A percentile compares a stretch with the other conserved stretches of the same genome.
Conservation (phyloP, 129 eudicot genomes). For the Dittrichia graveolens region DNA sequence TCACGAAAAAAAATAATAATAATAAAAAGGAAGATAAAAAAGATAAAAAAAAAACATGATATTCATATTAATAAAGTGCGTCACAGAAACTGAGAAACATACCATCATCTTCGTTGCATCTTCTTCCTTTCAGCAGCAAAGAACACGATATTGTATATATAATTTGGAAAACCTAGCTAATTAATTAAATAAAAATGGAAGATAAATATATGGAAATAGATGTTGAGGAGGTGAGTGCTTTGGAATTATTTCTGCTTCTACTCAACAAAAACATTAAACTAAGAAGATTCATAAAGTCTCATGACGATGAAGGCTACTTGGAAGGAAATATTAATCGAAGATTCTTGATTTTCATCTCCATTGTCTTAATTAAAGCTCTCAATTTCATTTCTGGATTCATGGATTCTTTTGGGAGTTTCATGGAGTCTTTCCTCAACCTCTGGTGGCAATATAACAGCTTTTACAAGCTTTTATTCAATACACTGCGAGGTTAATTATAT, state of each 20-base stretch:
- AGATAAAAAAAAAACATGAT: no score
- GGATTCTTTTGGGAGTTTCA: neutral
- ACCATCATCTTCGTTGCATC: no score
- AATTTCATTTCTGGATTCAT: neutral
- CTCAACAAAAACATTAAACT: slow-evolving; percentile 7
- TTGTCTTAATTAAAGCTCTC: neutral
- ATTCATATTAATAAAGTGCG: no score
- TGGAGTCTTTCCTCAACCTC: slow-evolving; percentile 17
- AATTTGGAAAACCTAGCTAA: no score
- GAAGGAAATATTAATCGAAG: slow-evolving; percentile 4
- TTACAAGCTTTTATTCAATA: neutral
- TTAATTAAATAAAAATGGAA: neutral
- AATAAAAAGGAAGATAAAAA: no score
- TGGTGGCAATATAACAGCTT: slow-evolving; percentile 19
- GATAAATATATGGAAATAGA: slow-evolving; percentile 2
- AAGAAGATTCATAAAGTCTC: slow-evolving; percentile 24
- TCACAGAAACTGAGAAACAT: no score
- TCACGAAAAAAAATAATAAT: no score
- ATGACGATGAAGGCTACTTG: neutral
- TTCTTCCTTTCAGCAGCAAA: no score
- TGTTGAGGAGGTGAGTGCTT: neutral
- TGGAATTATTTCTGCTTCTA: slow-evolving; percentile 10
- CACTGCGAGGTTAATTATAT: slow-evolving; percentile 10
- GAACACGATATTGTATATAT: no score
- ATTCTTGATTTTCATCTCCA: slow-evolving; percentile 12